Base-by-base conservation (phyloP, 805 yeast genomes). In the Allodekkera sacchari region DNA sequence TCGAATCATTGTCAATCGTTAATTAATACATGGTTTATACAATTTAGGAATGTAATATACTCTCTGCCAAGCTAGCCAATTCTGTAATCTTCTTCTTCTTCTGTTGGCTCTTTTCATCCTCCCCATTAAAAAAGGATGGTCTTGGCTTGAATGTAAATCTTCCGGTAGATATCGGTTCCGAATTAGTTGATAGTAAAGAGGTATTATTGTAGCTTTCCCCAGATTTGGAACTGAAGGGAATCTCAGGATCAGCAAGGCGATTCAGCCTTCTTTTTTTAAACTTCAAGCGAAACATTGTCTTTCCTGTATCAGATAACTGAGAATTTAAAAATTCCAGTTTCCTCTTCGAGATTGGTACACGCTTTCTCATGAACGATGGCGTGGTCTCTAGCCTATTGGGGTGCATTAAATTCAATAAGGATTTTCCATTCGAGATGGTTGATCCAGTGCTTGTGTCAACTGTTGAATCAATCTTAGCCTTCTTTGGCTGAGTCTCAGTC, bases 11-110 rank as follows among this genome's bases (percentile, higher is more conserved):
- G 10, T 8, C 16, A 22, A 11, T 6, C 7, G n/a, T 10, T 17
- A 27, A 30, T 7, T 15, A 23, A 24, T 18, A 22, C 27, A 27
- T 31, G 17, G 9, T 21, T 16, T 19, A 22, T 18, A 7, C 14
- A 21, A n/a, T 9, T 9, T 18, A 22, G 18, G 11, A 12, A 10
- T 17, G 18, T 18, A 53, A 30, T 18, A 53, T 33, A 10, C 45
- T 45, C 25, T 47, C 53, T 11, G 55, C 47, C n/a, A 53, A 36
- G 16, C 43, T 39, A 20, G 40, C 35, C 32, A 50, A 43, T 13
- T 42, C 45, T 2, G 32, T 39, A 11, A 48, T 32, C 14, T 36
- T 38, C 13, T 37, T 39, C 25, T 38, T 32, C 29, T 38, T 41
- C n/a, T 35, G 20, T 21, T n/a, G 14, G 2, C 13, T 7, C 9